Percentiles rank a stretch among this genome's conserved stretches.
phyloP scores from a whole-genome alignment of 768 basidiomycete species.

The Cyathus striatus region DNA sequence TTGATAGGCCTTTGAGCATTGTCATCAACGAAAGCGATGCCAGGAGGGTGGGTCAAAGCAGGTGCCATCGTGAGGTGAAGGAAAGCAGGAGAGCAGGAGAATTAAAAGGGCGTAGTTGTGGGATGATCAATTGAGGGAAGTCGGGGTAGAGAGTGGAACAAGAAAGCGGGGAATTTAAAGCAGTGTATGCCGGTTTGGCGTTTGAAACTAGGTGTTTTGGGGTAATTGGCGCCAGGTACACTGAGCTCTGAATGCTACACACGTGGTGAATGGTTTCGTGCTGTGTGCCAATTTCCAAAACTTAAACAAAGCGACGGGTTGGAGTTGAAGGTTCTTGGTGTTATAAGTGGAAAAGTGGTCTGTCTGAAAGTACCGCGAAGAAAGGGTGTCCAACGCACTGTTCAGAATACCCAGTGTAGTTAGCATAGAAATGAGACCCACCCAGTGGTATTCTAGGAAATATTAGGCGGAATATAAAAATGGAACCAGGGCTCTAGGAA shows the following conservation, averaged over 20 bases:
- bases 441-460: no score
- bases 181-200: background rate
- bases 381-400: no score
- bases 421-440: no score
- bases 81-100: background rate
- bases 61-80: constrained; percentile 51
- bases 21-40: constrained; percentile 66
- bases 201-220: background rate
- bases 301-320: no score
- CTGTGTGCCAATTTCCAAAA: no score
- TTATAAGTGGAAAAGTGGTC: no score
- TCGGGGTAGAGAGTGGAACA: background rate
- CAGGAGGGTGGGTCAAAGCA: constrained; percentile 55
- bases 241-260: background rate
- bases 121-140: background rate
- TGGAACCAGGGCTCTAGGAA: no score
- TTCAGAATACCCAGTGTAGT: no score
- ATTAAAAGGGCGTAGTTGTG: background rate
- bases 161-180: background rate
- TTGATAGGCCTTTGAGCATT: constrained; percentile 40
- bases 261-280: no score
- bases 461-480: no score
- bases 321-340: no score
- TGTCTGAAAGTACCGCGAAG: no score
- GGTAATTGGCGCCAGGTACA: background rate